Evolutionary conservation across 495 filamentous ascomycete species (phyloP).

Genomic region (Podospora pseudoanserina): DNA sequence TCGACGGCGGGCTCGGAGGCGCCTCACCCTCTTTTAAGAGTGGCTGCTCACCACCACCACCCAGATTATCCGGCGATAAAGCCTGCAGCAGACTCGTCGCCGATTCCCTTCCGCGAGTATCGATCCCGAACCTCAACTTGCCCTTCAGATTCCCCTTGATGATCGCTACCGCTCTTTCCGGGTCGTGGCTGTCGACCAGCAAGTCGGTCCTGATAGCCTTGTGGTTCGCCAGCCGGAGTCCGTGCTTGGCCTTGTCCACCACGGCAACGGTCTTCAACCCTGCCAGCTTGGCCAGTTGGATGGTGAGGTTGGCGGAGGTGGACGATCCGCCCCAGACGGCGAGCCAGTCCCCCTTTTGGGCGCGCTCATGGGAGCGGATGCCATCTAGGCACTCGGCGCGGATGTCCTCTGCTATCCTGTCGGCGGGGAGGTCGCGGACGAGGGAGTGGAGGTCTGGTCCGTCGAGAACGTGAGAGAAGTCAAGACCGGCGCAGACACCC

Average conservation of each 20-base stretch:
- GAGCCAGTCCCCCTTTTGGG: slow-evolving; percentile 57
- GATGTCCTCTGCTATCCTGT: slow-evolving; percentile 51
- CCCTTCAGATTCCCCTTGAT: slow-evolving; percentile 51
- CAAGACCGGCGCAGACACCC: slow-evolving; percentile 58
- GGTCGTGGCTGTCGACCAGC: slow-evolving; percentile 59
- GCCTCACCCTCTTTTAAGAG: slow-evolving; percentile 3
- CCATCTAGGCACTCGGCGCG: slow-evolving; percentile 50
- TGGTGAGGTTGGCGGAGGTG: slow-evolving; percentile 55
- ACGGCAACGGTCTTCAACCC: slow-evolving; percentile 57
- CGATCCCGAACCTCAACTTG: slow-evolving; percentile 58
- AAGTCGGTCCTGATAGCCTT: slow-evolving; percentile 49
- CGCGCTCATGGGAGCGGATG: slow-evolving; percentile 41
- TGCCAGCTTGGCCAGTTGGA: slow-evolving; percentile 59
- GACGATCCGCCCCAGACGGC: slow-evolving; percentile 67
- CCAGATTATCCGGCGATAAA: slow-evolving; percentile 32
- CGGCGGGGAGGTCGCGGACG: slow-evolving; percentile 36
- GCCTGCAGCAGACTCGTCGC: slow-evolving; percentile 49
- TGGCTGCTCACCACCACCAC: not conserved
- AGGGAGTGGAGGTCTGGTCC: slow-evolving; percentile 54
- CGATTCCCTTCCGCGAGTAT: slow-evolving; percentile 58
- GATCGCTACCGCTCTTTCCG: slow-evolving; percentile 56
- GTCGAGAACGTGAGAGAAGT: slow-evolving; percentile 44
- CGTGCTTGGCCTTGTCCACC: slow-evolving; percentile 60
- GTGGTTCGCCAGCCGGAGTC: slow-evolving; percentile 48
- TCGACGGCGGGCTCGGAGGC: slow-evolving; percentile 24